phyloP scores from a whole-genome alignment of 129 eudicot genomes.

The Helianthus annuus region DNA sequence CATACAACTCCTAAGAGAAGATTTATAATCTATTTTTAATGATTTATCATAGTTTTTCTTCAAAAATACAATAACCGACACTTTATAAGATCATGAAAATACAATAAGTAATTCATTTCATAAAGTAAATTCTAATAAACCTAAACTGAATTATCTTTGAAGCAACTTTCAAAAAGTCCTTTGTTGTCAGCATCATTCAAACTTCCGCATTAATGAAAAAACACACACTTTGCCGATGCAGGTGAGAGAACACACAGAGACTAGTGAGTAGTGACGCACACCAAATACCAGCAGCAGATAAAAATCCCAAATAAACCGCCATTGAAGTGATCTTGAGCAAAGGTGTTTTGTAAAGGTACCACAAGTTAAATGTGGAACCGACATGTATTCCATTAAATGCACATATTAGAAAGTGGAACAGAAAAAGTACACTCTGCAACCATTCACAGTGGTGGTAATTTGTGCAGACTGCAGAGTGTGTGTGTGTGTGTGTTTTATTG shows the following conservation, averaged over 20 bases:
- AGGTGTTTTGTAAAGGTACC: slow-evolving; percentile 20
- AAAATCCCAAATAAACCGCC: background rate
- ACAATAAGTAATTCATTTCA: background rate
- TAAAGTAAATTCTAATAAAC: background rate
- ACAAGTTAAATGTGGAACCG: slow-evolving; percentile 13
- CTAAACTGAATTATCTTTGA: background rate
- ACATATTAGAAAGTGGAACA: slow-evolving; percentile 22
- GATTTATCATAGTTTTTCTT: background rate
- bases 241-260: slow-evolving; percentile 4
- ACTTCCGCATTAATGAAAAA: slow-evolving; percentile 21
- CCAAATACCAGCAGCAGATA: slow-evolving; percentile 10
- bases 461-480: background rate
- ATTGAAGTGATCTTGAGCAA: background rate
- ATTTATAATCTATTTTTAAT: background rate
- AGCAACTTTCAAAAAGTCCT: background rate
- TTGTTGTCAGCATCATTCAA: slow-evolving; percentile 22
- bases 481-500: slow-evolving; percentile 13
- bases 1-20: too few relatives aligned
- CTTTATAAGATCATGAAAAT: background rate
- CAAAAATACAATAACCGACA: slow-evolving; percentile 4
- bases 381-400: slow-evolving; percentile 20
- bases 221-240: slow-evolving; percentile 15
- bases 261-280: slow-evolving; percentile 11
- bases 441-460: slow-evolving; percentile 17
- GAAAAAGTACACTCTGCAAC: slow-evolving; percentile 25